Base-by-base conservation (phyloP, 495 filamentous ascomycete species). In the Daldinia vernicosa region DNA sequence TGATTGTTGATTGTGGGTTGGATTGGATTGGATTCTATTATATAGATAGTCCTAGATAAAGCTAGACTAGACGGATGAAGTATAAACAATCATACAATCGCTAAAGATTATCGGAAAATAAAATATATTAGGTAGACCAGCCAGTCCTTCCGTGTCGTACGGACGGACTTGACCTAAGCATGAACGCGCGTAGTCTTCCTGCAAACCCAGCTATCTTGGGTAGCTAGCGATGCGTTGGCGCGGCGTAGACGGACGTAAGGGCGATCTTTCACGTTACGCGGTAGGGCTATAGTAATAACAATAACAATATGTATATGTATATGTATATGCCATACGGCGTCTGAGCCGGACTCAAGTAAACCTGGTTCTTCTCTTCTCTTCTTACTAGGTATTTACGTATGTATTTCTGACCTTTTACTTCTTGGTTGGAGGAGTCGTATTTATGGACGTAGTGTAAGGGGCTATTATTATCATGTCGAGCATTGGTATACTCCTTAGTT, bases 161-260 rank as follows among this genome's bases (percentile, higher is more conserved):
- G 6, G 14, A 43, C 39, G 6, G 14, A 43, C 39, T 17, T 43
- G 6, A 39, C 35, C 12, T n/a, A 39, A 39, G 4, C 5, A 39
- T 39, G 1, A 17, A 43, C n/a, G 39, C 15, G 39, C 39, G n/a
- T 43, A 19, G 30, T 32, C 30, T 32, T 32, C 11, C 30, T 32
- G 30, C 30, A 32, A 32, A 30, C 6, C 8, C 8, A 32, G 30
- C 1, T 32, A 32, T 8, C 30, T 32, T 33, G 6, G 32, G 32
- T 33, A 14, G 24, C 26, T 12, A 6, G 45, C 45, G n/a, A 26
- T 53, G 50, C 50, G 24, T 53, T n/a, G 50, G 24, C 5, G 50
- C 50, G 50, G 50, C 50, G 50, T 28, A 30, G 24, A 24, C 8
- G 17, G 43, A 53, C 5, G 50, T 53, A 53, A 53, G 50, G 50